phyloP scores from a whole-genome alignment of 495 filamentous ascomycete genomes.

The Cairneyella variabilis region DNA sequence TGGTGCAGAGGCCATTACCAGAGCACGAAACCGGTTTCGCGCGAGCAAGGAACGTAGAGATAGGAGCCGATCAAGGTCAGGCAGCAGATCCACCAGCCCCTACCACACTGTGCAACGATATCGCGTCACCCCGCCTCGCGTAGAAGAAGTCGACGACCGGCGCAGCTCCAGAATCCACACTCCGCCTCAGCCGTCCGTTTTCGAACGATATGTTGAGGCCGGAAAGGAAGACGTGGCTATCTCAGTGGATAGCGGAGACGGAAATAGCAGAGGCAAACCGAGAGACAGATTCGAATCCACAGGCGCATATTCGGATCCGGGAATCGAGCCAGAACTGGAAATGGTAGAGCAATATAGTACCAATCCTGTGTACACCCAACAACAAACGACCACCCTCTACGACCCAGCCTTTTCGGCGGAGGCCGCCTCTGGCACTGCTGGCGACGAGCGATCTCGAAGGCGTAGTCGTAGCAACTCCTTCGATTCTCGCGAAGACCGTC shows the following conservation, averaged over 20 bases:
- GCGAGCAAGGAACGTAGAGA: constrained; percentile 52
- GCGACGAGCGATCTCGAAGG: constrained; percentile 39
- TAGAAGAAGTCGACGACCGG: constrained; percentile 31
- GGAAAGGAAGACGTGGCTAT: too few relatives aligned
- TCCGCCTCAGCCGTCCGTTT: too few relatives aligned
- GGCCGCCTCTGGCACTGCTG: constrained; percentile 37
- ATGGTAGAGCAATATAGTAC: constrained; percentile 84
- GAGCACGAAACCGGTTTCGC: constrained; percentile 67
- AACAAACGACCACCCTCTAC: constrained; percentile 32
- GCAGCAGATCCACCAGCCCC: constrained; percentile 52
- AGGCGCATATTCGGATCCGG: constrained; percentile 43
- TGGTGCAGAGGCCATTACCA: constrained; percentile 73
- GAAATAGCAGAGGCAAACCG: constrained; percentile 43
- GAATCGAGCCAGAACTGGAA: constrained; percentile 61
- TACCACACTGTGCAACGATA: constrained; percentile 50
- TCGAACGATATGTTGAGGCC: too few relatives aligned
- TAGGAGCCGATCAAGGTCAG: constrained; percentile 53
- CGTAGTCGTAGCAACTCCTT: constrained; percentile 24
- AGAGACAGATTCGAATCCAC: constrained; percentile 50
- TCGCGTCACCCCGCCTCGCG: constrained; percentile 73
- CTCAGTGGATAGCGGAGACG: constrained; percentile 17
- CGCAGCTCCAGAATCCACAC: too few relatives aligned
- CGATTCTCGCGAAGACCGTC: too few relatives aligned
- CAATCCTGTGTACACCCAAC: constrained; percentile 48
- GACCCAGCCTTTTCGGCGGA: constrained; percentile 30